Evolutionary conservation across 768 basidiomycete genomes (phyloP), one percentile per base, ranked within the genome.

Genomic region (Clitopilus passeckerianus): DNA sequence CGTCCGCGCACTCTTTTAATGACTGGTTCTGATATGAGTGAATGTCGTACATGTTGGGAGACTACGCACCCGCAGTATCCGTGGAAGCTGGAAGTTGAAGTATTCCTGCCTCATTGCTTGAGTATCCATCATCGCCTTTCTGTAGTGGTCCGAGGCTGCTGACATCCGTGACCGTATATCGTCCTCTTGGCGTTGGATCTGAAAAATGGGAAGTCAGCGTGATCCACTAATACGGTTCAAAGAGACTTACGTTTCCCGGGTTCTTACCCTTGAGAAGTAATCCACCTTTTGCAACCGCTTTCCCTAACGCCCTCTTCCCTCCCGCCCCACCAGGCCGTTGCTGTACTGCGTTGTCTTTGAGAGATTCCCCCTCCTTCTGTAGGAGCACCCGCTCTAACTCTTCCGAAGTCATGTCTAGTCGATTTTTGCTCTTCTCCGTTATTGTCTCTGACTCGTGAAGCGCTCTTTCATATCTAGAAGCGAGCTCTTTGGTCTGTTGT

Each of bases 61-160:
- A 24, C 23, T n/a, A 18, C 91, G 68, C 70, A 95, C 95, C 56
- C 97, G 83, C 37, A 99, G 74, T 59, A 98, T 91, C 64, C 94
- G 89, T 57, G 97, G 97, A 41, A 98, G 76, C 67, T 98, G 96
- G 68, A 96, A 91, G 71, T 98, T 96, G 74, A 97, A 99, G 71
- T 98, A 98, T 69, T 99, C 97, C 71, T 98, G 95, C 61, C 95
- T 83, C 76, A 93, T 86, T 5, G 86, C 77, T 71, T 98, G 95
- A 12, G 91, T 93, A 63, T 98, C 94, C 14, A 83, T 85, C 30
- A 97, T 88, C 1, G 93, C 87, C 73, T 97, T 95, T 59, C 93
- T 81, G 68, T 94, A 98, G 33, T 86, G 83, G 69, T 98, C 96
- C 23, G 92, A 93, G 9, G 91, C 86, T 52, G 77, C 76, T 6